Evolutionary conservation across 2,329 filamentous ascomycete genomes (phyloP), one percentile per base, ranked within the genome.

Genomic region (Colletotrichum lentis): DNA sequence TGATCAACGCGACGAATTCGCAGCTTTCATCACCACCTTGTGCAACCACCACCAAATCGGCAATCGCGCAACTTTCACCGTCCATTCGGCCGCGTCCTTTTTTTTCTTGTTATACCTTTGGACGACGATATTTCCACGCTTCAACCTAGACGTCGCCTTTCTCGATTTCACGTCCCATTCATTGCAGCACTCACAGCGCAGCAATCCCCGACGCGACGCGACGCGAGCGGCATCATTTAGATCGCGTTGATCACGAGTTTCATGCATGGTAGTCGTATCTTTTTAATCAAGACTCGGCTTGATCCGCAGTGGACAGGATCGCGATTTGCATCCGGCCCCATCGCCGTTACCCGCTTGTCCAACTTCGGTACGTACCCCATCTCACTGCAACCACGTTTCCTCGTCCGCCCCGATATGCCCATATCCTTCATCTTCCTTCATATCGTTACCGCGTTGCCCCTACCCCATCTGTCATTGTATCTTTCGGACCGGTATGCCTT

Each of bases 301-400:
- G 62, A 69, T 69, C 66, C 66, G 56, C 62, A 69, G 62, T 69
- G 66, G 66, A 69, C 62, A 53, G 62, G 62, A 61, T 69, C 66
- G 56, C 62, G 66, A 66, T 69, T 59, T 60, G 62, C 49, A 46
- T 59, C 55, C 55, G 66, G 62, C 66, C 66, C 66, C 66, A 69
- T 69, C 54, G 22, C 35, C 62, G 46, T 60, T 60, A 64, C 62
- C 62, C 55, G 62, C 62, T 62, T 54, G 37, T 37, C 37, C 46
- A 60, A 52, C 18, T 60, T 41, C 20, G 62, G 62, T 64, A 64
- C 62, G 62, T 64, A 60, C 31, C 16, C 31, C 18, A 24, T 24
- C 50, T 55, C 57, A 44, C 27, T 8, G 7, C 31, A 54, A 43
- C 35, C 44, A 46, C 43, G 41, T 53, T 57, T 63, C 46, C 20